Evolutionary conservation across 73 alveolate genomes (phyloP), one percentile per base, ranked within the genome.

Genomic region (Diophrys sp.): DNA sequence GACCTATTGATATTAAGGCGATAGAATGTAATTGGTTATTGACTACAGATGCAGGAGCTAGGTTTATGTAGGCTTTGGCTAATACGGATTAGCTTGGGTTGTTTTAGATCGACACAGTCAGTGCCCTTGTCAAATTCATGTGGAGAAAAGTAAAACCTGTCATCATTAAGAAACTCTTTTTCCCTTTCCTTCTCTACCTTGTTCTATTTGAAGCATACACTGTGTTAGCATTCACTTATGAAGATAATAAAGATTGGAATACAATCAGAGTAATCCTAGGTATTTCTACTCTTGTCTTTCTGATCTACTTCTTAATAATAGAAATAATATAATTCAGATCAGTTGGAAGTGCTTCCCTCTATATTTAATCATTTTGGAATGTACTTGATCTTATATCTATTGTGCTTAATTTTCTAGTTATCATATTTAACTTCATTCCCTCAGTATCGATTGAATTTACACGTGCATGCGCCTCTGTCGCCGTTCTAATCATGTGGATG

Each of bases 21-120:
- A 67, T 83, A 1, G 90, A 83, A 34, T 82, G 73, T 0, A 83
- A 80, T 28, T 83, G 90, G 90, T 30, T 83, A 8, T 54, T 83
- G 2, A 34, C 44, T 1, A 32, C 68, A 1, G 0, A 29, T 18
- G 73, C 31, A 2, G 90, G 90, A 1, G 29, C 26, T 32, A 23
- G 34, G 24, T 83, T 83, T 30, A 24, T 67, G 18, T 31, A 33
- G 23, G 30, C 24, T 30, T 67, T 83, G 1, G 31, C 72, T n/a
- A 30, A 75, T 11, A 66, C 86, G 34, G 90, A 83, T 0, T 56
- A 83, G 30, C 72, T 83, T 67, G 75, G 57, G 1, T 76, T 33
- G 28, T 83, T 83, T 69, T 77, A 67, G 1, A 83, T 34, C 8
- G 85, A 83, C 53, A 31, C 83, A 23, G 81, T 83, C 2, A 44